phyloP scores from a whole-genome alignment of 352 stramenopile genomes.

The Globisporangium nodosum region DNA sequence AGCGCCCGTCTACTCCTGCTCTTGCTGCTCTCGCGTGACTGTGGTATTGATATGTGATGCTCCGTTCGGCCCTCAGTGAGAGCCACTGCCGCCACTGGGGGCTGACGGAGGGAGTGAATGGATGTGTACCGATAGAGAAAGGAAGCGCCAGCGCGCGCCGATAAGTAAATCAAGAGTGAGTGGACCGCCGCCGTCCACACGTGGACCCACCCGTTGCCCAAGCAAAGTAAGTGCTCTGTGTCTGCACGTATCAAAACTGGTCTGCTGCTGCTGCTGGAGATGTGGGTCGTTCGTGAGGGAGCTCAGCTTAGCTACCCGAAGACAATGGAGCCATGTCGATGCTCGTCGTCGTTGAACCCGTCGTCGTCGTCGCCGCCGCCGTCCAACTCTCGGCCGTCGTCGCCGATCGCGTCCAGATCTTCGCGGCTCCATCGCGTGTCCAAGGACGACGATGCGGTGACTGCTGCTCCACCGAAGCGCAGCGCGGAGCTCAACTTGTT shows the following conservation, averaged over 20 bases:
- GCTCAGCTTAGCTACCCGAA: constrained; percentile 23
- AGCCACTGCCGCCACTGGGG: neutral
- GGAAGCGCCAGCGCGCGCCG: neutral
- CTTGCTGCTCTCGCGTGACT: constrained; percentile 7
- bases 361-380: constrained; percentile 2
- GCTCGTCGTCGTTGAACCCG: constrained; percentile 12
- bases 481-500: constrained; percentile 51
- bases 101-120: neutral
- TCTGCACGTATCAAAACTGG: neutral
- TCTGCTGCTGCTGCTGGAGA: neutral
- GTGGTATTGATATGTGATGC: neutral
- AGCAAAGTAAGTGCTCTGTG: neutral
- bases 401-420: constrained; percentile 2
- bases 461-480: neutral
- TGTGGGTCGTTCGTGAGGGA: neutral
- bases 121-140: neutral
- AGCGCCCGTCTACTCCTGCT: constrained; percentile 7
- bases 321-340: constrained; percentile 22
- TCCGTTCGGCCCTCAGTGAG: neutral
- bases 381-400: neutral
- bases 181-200: neutral
- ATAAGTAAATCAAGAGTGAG: neutral
- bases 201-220: no score
- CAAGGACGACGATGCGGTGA: neutral
- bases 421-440: constrained; percentile 1